A percentile compares a stretch with the other conserved stretches of the same genome.
Evolutionary conservation across 345 rosid genomes (phyloP).

Genomic region (Citrus glauca): DNA sequence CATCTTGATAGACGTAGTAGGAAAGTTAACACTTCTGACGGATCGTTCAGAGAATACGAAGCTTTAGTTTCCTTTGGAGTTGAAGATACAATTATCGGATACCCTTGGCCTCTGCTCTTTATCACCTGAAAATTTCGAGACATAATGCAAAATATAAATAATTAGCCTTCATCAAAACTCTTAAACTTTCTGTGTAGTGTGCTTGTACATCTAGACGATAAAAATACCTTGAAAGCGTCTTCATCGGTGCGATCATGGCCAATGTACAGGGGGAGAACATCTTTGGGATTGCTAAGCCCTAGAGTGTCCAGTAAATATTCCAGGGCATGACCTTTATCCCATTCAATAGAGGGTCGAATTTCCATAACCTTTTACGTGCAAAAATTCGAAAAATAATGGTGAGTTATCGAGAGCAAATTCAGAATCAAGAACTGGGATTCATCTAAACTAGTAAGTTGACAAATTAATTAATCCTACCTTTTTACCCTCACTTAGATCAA

Average conservation of each 20-base stretch:
- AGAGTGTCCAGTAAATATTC: conserved; percentile 43
- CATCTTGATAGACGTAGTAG: conserved; percentile 26
- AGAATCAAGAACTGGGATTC: background rate
- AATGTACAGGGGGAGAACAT: conserved; percentile 49
- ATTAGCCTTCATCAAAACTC: too few relatives aligned
- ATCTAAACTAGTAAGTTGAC: too few relatives aligned
- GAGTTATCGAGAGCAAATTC: background rate
- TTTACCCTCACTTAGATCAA: conserved; percentile 41
- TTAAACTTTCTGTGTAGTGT: too few relatives aligned
- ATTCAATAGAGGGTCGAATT: conserved; percentile 50
- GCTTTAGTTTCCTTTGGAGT: conserved; percentile 44
- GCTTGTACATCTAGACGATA: too few relatives aligned
- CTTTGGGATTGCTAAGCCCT: conserved; percentile 32
- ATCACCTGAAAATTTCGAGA: conserved; percentile 28
- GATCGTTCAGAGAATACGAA: conserved; percentile 40
- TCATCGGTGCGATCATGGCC: conserved; percentile 65
- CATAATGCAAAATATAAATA: too few relatives aligned
- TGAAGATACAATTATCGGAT: conserved; percentile 49
- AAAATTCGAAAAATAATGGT: background rate
- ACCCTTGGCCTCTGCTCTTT: conserved; percentile 35
- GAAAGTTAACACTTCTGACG: conserved; percentile 34
- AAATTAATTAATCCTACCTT: conserved; percentile 28
- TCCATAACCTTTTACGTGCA: conserved; percentile 38
- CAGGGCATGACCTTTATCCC: conserved; percentile 63
- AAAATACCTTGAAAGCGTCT: conserved; percentile 56